These are phyloP conservation scores for Dispira simplex DNA, from an alignment of 192 early-diverging fungal genomes.

Conservation along the genomic window DNA sequence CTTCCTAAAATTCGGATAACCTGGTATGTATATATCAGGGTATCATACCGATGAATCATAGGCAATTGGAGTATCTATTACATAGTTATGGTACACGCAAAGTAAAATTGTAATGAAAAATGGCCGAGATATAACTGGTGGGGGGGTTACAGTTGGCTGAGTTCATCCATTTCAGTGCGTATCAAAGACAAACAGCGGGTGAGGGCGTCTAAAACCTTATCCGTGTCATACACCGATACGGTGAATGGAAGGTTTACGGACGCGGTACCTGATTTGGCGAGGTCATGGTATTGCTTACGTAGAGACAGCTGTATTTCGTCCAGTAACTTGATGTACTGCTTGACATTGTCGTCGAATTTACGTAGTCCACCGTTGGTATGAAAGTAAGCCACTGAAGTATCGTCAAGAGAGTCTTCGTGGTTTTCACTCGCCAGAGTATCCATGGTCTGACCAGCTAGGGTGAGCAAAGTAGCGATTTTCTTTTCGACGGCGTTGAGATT, in stretches of 20 bases:
- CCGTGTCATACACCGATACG: not conserved
- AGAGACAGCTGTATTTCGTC: not conserved
- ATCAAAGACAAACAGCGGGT: not conserved
- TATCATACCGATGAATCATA: too few species aligned
- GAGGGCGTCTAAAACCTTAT: constrained; percentile 4
- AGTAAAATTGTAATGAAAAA: too few species aligned
- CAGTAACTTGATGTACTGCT: constrained; percentile 2
- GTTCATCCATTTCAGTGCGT: too few species aligned
- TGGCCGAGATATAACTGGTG: too few species aligned
- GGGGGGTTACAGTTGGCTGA: too few species aligned
- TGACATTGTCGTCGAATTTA: constrained; percentile 1
- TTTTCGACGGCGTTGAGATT: constrained; percentile 3
- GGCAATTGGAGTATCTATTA: too few species aligned
- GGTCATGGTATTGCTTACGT: constrained; percentile 2
- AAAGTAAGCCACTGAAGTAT: not conserved
- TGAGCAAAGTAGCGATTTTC: not conserved
- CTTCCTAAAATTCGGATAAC: too few species aligned
- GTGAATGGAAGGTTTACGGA: not conserved
- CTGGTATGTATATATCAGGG: too few species aligned
- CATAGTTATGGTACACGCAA: too few species aligned
- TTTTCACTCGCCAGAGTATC: not conserved
- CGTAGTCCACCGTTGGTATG: not conserved
- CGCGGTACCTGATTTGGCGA: not conserved
- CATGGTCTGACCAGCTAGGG: not conserved
- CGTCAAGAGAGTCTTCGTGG: not conserved